Evolutionary conservation across 139 green algal species (phyloP), one percentile per base, ranked within the genome.

Genomic region (Nannochloris sp.): DNA sequence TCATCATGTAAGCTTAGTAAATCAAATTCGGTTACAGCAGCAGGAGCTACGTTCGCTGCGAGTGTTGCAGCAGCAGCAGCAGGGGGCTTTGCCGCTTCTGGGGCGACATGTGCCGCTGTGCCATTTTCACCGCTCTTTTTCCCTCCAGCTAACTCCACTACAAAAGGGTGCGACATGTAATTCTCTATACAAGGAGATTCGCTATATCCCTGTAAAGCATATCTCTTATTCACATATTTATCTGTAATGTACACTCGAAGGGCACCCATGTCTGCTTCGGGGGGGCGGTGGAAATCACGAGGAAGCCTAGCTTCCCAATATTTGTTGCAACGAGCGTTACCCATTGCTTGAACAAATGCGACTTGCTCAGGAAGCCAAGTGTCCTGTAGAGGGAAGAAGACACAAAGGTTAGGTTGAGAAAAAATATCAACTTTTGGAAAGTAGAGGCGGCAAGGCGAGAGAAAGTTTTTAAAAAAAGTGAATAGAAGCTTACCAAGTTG

Each of bases 281-380:
- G 64, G 4, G 90, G 89, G 9, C 87, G 67, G 19, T 75, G 65
- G 46, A 95, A 93, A 65, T 75, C 70, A 15, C 61, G 12, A 1
- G 90, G 86, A 45, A 96, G 67, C 5, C 65, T 65, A 0, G 86
- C 88, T 59, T 97, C 90, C 90, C 90, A 97, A 74, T 81, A 97
- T 0, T 33, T 29, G 65, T 92, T 92, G 10, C 71, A 84, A n/a
- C 79, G 72, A 3, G 63, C 59, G 64, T 97, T 97, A 32, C 88
- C 90, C 82, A 95, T 91, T 6, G 66, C 60, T n/a, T 75, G 60
- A 31, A 90, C 77, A 70, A 92, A 94, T 9, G 85, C 86, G n/a
- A 96, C 85, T 65, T 96, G 89, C 54, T 89, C 82, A 14, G 90
- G 90, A 25, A 97, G 80, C 90, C 90, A 95, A 14, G 90, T 97